Evolutionary conservation across 2,329 filamentous ascomycete species (phyloP), one percentile per base, ranked within the genome.

Genomic region (Amphichorda felina): DNA sequence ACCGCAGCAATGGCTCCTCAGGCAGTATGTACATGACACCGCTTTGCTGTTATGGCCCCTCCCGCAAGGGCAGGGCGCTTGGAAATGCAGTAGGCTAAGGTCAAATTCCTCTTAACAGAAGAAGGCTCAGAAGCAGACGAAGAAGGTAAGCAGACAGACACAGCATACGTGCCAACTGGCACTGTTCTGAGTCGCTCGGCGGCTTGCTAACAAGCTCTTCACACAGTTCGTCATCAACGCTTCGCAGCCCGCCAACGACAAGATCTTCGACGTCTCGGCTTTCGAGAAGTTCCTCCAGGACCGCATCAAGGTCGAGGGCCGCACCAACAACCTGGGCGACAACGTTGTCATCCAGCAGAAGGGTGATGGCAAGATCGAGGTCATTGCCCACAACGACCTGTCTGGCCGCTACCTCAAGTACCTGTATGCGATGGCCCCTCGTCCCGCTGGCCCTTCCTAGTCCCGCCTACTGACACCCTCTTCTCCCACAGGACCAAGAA

Each of bases 201-300:
- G n/a, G n/a, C n/a, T n/a, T n/a, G n/a, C 41, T 49, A 39, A 47
- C 41, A 16, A n/a, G n/a, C 13, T 10, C 10, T 18, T 32, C 14
- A n/a, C 39, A 37, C 52, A 93, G 89, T 98, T 86, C 81, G 81
- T 94, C 75, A 96, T 98, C 84, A 94, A 98, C 75, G 89, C 88
- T 66, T 88, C 85, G 58, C 89, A 96, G 72, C 91, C 91, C 57
- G 88, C 88, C 54, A 84, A 79, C 72, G 91, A 98, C 79, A 96
- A 96, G 82, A 98, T 98, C 79, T 96, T 98, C 79, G 91, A 98
- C 67, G 80, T 94, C 64, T 79, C 84, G 56, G 88, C 88, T 53
- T 98, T 98, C 66, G 88, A 95, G 74, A 96, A 96, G 80, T 98
- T 98, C 83, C 84, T 98, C 46, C 88, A 95, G 78, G 91, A 96